Evolutionary conservation across 495 filamentous ascomycete species (phyloP), one percentile per base, ranked within the genome.

Genomic region (Parathielavia appendiculata): DNA sequence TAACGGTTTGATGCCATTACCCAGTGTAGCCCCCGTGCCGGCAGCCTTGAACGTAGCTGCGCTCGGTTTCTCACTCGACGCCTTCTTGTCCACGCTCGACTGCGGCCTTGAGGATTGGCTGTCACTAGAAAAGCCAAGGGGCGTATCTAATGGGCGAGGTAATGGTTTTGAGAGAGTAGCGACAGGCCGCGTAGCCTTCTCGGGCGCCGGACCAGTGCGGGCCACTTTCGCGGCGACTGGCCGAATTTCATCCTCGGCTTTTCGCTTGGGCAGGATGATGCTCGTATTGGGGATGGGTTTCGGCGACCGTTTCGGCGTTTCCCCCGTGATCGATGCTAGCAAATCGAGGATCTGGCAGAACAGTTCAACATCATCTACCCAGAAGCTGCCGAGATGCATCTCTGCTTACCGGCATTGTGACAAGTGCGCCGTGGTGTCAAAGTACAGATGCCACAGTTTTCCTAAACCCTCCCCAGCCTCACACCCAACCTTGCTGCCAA

Each of bases 251-350:
- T 80, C 74, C 26, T 79, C 78, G 30, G 78, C 74, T 60, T 81
- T 83, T 63, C 79, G 78, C 68, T 83, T 82, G 4, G 72, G 59
- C 22, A 56, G 30, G 11, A 14, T 59, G 52, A 26, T 54, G 53
- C 4, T 69, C 58, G 65, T 68, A 20, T 43, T 69, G 54, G 54
- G 62, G n/a, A 40, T 62, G 55, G 59, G 59, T 5, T 66, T 68
- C 34, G 74, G 58, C 20, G 74, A 68, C 19, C 73, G 60, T 17
- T 65, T 57, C 19, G 75, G 61, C 63, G 75, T 64, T 17, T 75
- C 79, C 55, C 80, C 80, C 38, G 71, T 76, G 58, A 83, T 83
- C 63, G 77, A 75, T 54, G 79, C 80, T 39, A 83, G 74, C 35
- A 83, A 71, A 45, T 83, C 80, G 32, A 71, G 63, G 60, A 83